Evolutionary conservation across 1,139 yeast genomes (phyloP).

Genomic region (Candida glucosophila): DNA sequence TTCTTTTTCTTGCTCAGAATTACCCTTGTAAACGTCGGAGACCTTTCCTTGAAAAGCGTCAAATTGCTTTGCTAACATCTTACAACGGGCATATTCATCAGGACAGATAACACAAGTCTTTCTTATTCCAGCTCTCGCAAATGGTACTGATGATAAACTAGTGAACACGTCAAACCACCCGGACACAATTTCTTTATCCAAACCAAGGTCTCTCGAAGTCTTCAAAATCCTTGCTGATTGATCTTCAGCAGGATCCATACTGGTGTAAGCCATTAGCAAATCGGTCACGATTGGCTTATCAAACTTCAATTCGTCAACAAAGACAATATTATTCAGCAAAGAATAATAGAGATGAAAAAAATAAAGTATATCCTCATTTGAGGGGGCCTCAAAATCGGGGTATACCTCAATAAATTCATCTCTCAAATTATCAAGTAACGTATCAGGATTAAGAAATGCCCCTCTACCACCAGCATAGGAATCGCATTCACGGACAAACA

Average conservation of each 20-base stretch:
- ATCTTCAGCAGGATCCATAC: slow-evolving; percentile 7
- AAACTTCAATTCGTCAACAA: slow-evolving; percentile 22
- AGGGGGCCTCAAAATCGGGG: slow-evolving; percentile 13
- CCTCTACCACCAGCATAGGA: slow-evolving; percentile 6
- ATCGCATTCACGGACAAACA: slow-evolving; percentile 19
- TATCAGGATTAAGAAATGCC: slow-evolving; percentile 12
- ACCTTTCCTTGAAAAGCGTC: slow-evolving; percentile 10
- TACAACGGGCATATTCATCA: slow-evolving; percentile 14
- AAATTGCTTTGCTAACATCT: slow-evolving; percentile 4
- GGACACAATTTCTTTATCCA: slow-evolving; percentile 12
- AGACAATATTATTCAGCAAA: slow-evolving; percentile 21
- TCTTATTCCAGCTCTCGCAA: slow-evolving; percentile 14
- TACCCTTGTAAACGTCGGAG: slow-evolving; percentile 9
- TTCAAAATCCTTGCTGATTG: slow-evolving; percentile 3
- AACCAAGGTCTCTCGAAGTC: slow-evolving; percentile 10
- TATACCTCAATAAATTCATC: slow-evolving; percentile 14
- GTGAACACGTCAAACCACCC: slow-evolving; percentile 27
- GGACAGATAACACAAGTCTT: slow-evolving; percentile 25
- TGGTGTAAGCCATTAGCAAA: slow-evolving; percentile 14
- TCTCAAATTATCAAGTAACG: slow-evolving; percentile 12
- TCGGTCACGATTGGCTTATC: slow-evolving; percentile 16
- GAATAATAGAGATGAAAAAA: slow-evolving; percentile 22
- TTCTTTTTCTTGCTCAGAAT: slow-evolving; percentile 2
- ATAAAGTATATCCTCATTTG: slow-evolving; percentile 20
- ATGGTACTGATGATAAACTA: slow-evolving; percentile 22